These are phyloP conservation scores for Wickerhamiella infanticola DNA, from an alignment of 1,139 yeast species.

Conservation along the genomic window DNA sequence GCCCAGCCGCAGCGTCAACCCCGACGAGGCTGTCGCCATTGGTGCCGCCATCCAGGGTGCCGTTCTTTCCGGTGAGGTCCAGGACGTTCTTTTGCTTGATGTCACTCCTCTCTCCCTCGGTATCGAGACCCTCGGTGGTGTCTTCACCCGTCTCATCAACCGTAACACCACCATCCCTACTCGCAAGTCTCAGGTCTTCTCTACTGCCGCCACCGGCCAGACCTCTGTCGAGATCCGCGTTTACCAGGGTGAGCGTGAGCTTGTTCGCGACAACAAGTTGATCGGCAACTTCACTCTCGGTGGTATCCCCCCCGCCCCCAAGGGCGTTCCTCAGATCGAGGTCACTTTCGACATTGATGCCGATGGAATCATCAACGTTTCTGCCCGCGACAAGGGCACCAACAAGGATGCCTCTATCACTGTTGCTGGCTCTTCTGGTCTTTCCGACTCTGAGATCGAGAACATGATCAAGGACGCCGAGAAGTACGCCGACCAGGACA, in stretches of 20 bases:
- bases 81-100: constrained; percentile 85
- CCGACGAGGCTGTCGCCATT: constrained; percentile 99
- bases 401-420: constrained; percentile 98
- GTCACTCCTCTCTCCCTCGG: constrained; percentile 96
- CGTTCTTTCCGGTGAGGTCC: constrained; percentile 95
- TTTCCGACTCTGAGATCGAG: constrained; percentile 91
- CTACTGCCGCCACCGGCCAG: constrained; percentile 98
- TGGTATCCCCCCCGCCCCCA: constrained; percentile 96
- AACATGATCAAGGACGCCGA: constrained; percentile 98
- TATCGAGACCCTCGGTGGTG: constrained; percentile 98
- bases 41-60: constrained; percentile 99
- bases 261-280: constrained; percentile 95
- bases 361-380: constrained; percentile 96
- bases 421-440: constrained; percentile 97
- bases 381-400: constrained; percentile 97
- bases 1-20: constrained; percentile 98
- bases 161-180: constrained; percentile 98
- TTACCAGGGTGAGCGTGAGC: constrained; percentile 99
- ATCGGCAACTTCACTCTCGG: constrained; percentile 80
- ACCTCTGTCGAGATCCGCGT: constrained; percentile 97
- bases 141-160: constrained; percentile 91
- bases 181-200: constrained; percentile 91
- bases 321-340: constrained; percentile 99
- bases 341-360: constrained; percentile 97
- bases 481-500: constrained; percentile 92